Evolutionary conservation across 768 basidiomycete genomes (phyloP), one percentile per base, ranked within the genome.

Genomic region (Terana coerulea): DNA sequence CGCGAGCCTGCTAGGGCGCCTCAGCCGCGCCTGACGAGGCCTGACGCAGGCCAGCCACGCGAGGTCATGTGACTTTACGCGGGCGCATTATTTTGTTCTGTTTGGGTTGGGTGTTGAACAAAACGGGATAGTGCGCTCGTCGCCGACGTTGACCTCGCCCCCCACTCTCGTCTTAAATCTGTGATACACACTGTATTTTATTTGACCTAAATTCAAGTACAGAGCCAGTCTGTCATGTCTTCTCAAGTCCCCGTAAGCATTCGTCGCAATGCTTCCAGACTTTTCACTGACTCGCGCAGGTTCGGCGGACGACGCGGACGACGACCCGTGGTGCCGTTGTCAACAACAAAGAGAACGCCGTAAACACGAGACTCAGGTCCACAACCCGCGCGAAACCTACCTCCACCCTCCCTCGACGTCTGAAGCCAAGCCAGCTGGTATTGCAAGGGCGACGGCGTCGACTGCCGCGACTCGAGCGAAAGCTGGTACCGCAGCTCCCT

Each of bases 271-370:
- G 24, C 24, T 44, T n/a, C 21, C 46, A 35, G 42, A 30, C 4
- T 47, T n/a, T 42, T 22, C 43, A 14, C 29, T 21, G 31, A 22
- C 33, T 42, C 26, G 14, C 5, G 17, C 56, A 88, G 86, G 76
- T 81, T 51, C 81, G 86, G 59, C 81, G 86, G 69, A 77, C 78
- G 42, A 78, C 80, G 51, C 76, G 64, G 45, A 82, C 65, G 46
- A 70, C 75, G 35, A 74, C 77, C 50, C 79, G 80, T 57, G 69
- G 70, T 22, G 68, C 75, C 49, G 74, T 77, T 42, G 73, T 72
- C 61, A 81, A 80, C 64, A 80, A 83, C 64, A 78, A 70, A 64
- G 86, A 89, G 75, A 89, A 88, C 64, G 80, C 81, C 50, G 81
- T 79, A 62, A 80, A 84, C 47, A 80, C 81, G 52, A 78, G 79